Evolutionary conservation across 352 stramenopile species (phyloP).

Genomic region (Pythium aquatile): DNA sequence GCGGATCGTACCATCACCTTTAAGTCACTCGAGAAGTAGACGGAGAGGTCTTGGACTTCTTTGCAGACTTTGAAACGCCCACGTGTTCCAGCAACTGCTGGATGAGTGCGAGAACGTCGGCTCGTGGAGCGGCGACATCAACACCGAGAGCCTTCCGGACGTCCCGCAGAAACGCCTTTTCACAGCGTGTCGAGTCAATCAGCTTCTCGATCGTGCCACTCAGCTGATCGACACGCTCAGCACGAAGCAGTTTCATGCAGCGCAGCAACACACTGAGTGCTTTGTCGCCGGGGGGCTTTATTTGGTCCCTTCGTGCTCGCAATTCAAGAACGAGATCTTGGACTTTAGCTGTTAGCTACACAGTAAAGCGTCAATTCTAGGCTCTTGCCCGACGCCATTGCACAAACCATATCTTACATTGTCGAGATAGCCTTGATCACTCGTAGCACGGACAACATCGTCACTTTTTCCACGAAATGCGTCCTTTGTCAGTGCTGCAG

Average conservation of each 20-base stretch:
- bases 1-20: conserved; percentile 20
- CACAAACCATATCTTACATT: conserved; percentile 8
- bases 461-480: not conserved
- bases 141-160: conserved; percentile 39
- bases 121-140: conserved; percentile 32
- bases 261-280: conserved; percentile 34
- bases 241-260: conserved; percentile 44
- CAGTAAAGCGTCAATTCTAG: not conserved
- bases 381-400: not conserved
- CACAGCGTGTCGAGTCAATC: conserved; percentile 34
- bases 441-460: not conserved
- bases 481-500: not conserved
- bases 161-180: conserved; percentile 34
- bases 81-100: conserved; percentile 18
- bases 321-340: conserved; percentile 47
- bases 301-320: conserved; percentile 42
- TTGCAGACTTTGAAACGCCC: conserved; percentile 1
- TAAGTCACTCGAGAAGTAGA: not conserved
- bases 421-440: conserved; percentile 15
- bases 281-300: conserved; percentile 45
- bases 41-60: not conserved
- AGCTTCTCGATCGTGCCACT: conserved; percentile 38
- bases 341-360: conserved; percentile 37
- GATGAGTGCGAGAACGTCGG: conserved; percentile 33
- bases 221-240: conserved; percentile 37